phyloP scores from a whole-genome alignment of 331 rosid species.

The Rosa hybrid region DNA sequence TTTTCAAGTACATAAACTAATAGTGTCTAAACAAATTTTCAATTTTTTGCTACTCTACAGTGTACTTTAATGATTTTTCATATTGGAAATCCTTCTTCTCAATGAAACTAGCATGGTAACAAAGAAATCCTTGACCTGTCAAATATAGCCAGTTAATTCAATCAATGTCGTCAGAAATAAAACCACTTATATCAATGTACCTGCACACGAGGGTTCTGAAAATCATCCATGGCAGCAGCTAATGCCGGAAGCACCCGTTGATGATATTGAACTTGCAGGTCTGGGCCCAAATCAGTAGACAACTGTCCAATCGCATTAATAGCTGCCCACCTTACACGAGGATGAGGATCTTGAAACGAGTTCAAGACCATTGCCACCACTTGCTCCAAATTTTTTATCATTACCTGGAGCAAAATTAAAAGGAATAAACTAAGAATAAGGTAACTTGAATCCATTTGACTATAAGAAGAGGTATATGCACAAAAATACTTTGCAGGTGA shows the following conservation, averaged over 20 bases:
- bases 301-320: conserved; percentile 95
- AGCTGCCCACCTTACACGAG: conserved; percentile 99
- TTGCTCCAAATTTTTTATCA: conserved; percentile 90
- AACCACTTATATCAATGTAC: conserved; percentile 32
- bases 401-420: conserved; percentile 54
- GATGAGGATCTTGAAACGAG: conserved; percentile 90
- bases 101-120: not conserved
- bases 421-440: not conserved
- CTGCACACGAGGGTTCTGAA: conserved; percentile 97
- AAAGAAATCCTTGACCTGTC: not conserved
- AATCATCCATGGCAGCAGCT: conserved; percentile 94
- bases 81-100: not conserved
- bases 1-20: not conserved
- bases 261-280: conserved; percentile 84
- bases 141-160: not conserved
- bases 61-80: not conserved
- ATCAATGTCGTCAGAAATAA: not conserved
- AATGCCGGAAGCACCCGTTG: conserved; percentile 84
- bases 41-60: not conserved
- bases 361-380: conserved; percentile 96
- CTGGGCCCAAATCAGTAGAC: conserved; percentile 98
- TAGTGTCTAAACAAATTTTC: not conserved
- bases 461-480: not conserved
- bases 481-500: not conserved
- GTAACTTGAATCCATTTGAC: not conserved